Percentiles rank a stretch among this genome's conserved stretches.
Evolutionary conservation across 2,329 filamentous ascomycete genomes (phyloP).

Genomic region (Talaromyces funiculosus): DNA sequence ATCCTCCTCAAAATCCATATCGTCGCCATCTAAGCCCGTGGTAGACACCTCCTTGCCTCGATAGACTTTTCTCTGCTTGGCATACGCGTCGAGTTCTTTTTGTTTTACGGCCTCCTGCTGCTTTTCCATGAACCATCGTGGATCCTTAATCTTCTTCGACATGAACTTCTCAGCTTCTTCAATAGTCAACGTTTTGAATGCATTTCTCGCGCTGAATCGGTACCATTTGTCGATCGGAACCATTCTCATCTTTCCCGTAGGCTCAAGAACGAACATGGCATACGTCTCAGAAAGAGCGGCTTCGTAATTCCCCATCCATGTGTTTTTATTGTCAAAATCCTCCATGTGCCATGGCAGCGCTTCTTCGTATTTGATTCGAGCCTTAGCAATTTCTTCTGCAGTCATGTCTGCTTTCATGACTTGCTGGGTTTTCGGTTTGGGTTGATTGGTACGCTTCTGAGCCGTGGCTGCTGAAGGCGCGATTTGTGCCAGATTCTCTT

Average conservation of each 20-base stretch:
- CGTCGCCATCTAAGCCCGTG: constrained; percentile 55
- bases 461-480: constrained; percentile 68
- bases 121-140: constrained; percentile 71
- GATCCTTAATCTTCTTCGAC: constrained; percentile 69
- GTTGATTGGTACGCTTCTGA: constrained; percentile 61
- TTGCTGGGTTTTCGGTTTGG: constrained; percentile 76
- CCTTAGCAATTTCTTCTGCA: constrained; percentile 62
- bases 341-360: constrained; percentile 94
- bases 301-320: constrained; percentile 89
- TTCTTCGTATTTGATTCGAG: constrained; percentile 76
- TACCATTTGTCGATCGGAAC: constrained; percentile 96
- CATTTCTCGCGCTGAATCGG: constrained; percentile 49
- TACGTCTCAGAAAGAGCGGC: constrained; percentile 75
- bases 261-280: constrained; percentile 72
- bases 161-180: constrained; percentile 82
- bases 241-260: constrained; percentile 68
- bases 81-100: constrained; percentile 55
- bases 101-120: constrained; percentile 48
- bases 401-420: constrained; percentile 76
- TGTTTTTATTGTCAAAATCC: constrained; percentile 91
- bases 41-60: constrained; percentile 41
- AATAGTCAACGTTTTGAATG: constrained; percentile 69
- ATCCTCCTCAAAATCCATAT: constrained; percentile 64
- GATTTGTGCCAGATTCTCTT: constrained; percentile 85
- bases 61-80: constrained; percentile 42